Conservation (phyloP, 257 asterid species). For the Ehretia macrophylla region DNA sequence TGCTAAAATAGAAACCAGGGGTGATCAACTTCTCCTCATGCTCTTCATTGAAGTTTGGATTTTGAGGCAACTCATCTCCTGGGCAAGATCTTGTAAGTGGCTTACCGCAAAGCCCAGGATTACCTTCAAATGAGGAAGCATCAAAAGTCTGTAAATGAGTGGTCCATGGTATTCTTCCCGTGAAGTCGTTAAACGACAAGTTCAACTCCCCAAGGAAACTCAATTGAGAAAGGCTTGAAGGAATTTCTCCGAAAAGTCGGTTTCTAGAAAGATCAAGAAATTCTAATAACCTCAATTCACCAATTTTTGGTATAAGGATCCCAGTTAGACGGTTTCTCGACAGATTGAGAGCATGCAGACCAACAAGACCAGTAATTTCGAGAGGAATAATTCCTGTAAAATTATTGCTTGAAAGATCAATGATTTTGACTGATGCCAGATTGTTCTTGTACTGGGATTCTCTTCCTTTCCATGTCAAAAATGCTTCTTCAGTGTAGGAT, state of each 20-base stretch:
- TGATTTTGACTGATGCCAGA: constrained; percentile 16
- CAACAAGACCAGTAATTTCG: constrained; percentile 28
- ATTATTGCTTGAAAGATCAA: constrained; percentile 29
- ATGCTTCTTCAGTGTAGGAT: background rate
- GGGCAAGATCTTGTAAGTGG: constrained; percentile 23
- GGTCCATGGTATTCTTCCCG: constrained; percentile 23
- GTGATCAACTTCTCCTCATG: background rate
- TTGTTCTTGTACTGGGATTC: constrained; percentile 9
- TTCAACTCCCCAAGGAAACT: constrained; percentile 6
- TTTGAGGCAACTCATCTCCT: constrained; percentile 1
- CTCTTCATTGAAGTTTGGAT: constrained; percentile 2
- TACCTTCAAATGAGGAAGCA: constrained; percentile 17
- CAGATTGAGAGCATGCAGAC: constrained; percentile 25
- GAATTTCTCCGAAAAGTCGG: constrained; percentile 18
- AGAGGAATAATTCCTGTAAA: constrained; percentile 23
- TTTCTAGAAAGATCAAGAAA: constrained; percentile 29
- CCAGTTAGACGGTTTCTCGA: constrained; percentile 29
- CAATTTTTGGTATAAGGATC: constrained; percentile 24
- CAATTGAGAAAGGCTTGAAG: constrained; percentile 7
- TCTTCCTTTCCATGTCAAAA: constrained; percentile 27
- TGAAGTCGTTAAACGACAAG: constrained; percentile 21
- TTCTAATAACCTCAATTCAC: constrained; percentile 13
- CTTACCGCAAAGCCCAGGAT: constrained; percentile 24
- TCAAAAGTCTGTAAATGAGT: constrained; percentile 24
- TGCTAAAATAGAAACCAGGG: background rate